These are phyloP conservation scores for Trametes pubescens DNA, from an alignment of 1,284 basidiomycete genomes.

Conservation along the genomic window DNA sequence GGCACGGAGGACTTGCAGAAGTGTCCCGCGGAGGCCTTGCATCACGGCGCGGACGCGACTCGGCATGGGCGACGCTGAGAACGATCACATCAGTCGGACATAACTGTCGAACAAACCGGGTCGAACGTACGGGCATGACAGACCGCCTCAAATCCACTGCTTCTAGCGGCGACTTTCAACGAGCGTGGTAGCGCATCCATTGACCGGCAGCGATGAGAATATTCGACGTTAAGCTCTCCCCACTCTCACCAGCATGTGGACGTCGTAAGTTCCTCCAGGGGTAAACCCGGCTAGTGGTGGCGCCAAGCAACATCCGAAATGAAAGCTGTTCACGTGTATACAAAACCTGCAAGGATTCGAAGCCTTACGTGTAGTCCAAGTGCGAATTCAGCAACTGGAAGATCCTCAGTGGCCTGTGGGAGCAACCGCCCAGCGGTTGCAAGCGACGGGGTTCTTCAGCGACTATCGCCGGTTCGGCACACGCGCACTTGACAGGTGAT, in stretches of 20 bases:
- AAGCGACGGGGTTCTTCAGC: background rate
- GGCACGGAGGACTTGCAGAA: background rate
- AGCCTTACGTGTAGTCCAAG: background rate
- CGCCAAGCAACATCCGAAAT: background rate
- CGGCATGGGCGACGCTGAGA: background rate
- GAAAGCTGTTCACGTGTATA: background rate
- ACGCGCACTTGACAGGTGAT: conserved; percentile 6
- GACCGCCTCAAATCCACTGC: background rate
- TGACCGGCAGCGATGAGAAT: background rate
- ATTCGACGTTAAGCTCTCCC: background rate
- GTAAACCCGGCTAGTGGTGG: background rate
- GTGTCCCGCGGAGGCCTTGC: background rate
- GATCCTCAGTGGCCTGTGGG: background rate
- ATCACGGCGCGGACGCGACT: background rate
- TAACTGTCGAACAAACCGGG: background rate
- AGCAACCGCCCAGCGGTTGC: background rate
- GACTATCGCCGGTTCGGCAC: conserved; percentile 15
- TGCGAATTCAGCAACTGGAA: background rate
- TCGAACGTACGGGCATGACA: background rate
- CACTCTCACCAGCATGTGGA: conserved; percentile 1
- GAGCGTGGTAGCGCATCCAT: background rate
- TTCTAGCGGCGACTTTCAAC: background rate
- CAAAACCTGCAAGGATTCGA: background rate
- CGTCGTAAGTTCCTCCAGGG: background rate
- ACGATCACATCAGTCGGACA: conserved; percentile 5